Base-by-base conservation (phyloP, 2,329 filamentous ascomycete genomes). In the Trichoderma endophyticum region DNA sequence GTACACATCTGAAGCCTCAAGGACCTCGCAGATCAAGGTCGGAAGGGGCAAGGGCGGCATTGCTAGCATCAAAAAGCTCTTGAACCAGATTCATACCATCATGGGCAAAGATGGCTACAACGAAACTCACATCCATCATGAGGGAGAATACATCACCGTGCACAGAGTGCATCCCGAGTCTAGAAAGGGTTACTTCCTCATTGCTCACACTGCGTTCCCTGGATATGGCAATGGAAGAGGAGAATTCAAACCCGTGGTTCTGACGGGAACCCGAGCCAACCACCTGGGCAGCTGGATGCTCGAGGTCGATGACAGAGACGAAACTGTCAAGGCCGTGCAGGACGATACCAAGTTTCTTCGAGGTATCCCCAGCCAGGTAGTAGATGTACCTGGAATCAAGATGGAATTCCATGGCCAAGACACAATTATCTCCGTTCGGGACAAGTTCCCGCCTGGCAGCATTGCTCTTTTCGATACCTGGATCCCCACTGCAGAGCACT, bases 61-160 rank as follows among this genome's bases (percentile, higher is more conserved):
- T 76, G 95, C 93, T 48, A 91, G 92, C 34, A 87, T 98, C 79
- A 97, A 97, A 86, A 97, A 95, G 80, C 86, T 98, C 11, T 86
- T 99, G 73, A 99, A 99, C 80, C 91, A 95, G 78, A 95, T 99
- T 64, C 97, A 99, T 81, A 94, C 91, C 8, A 87, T 95, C 74
- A 98, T 99, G 96, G 96, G 96, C 74, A 93, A 94, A 78, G 94
- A 98, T 75, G 93, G 92, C 24, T 99, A 97, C 79, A 92, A 95
- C 71, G 96, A 99, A 81, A 97, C 94, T 8, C 95, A 98, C 78
- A 94, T 99, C 68, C 95, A 99, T 79, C 96, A 99, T 79, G 95
- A 98, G 75, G 92, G 93, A 71, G 93, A 99, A 80, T 98, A 97
- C 79, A 92, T 99, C 78, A 99, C 96, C 0, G 94, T 99, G 7